These are phyloP conservation scores for Tricholoma hemisulphureum DNA, from an alignment of 768 basidiomycete species.

Conservation along the genomic window DNA sequence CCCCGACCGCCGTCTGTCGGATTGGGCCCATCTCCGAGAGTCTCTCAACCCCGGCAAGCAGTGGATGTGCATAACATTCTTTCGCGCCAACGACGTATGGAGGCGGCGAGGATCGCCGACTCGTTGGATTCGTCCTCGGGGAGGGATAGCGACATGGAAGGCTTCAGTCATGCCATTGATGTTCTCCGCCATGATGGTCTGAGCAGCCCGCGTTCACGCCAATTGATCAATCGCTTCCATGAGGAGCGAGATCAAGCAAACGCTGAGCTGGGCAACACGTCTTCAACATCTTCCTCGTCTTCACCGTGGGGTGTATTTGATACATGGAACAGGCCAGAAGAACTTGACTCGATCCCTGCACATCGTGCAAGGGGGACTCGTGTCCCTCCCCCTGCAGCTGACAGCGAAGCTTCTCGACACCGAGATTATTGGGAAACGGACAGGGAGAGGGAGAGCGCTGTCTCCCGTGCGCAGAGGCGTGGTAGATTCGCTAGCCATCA, in stretches of 20 bases:
- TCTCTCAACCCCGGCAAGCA: conserved; percentile 11
- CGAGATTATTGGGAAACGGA: not conserved
- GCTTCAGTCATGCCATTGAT: conserved; percentile 30
- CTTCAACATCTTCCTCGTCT: conserved; percentile 5
- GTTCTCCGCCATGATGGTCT: conserved; percentile 32
- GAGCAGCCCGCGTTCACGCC: conserved; percentile 28
- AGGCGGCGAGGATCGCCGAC: conserved; percentile 22
- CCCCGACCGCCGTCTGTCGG: not conserved
- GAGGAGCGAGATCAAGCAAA: conserved; percentile 17
- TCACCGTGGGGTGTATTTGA: conserved; percentile 4
- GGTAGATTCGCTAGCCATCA: not conserved
- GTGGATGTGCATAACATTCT: conserved; percentile 25
- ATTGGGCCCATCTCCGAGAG: not conserved
- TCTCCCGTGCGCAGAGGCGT: not conserved
- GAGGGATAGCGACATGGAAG: conserved; percentile 19
- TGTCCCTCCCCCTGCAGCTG: not conserved
- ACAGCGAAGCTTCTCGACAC: not conserved
- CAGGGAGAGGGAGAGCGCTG: not conserved
- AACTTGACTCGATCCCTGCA: not conserved
- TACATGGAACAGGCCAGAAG: not conserved
- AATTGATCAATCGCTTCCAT: conserved; percentile 27
- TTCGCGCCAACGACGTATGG: conserved; percentile 24
- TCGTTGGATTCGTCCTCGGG: conserved; percentile 11
- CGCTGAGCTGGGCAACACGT: not conserved
- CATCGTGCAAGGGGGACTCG: not conserved